Conservation (phyloP, 768 basidiomycete species). For the Pleurotus giganteus region DNA sequence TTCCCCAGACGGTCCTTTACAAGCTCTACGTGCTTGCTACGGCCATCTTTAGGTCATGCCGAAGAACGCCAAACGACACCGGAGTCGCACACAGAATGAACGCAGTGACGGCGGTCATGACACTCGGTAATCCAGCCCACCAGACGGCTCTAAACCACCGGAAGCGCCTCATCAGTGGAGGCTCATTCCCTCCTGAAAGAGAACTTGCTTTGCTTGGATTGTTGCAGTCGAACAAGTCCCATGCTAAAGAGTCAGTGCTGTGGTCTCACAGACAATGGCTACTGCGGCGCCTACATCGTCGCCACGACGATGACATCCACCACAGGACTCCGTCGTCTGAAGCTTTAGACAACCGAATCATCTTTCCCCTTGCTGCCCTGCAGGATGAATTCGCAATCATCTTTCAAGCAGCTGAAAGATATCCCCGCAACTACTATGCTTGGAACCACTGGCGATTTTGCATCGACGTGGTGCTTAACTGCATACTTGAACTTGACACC, state of each 20-base stretch:
- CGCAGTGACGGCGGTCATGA: slow-evolving; percentile 44
- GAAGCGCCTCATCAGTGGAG: slow-evolving; percentile 46
- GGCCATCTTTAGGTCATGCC: slow-evolving; percentile 28
- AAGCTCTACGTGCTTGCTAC: slow-evolving; percentile 48
- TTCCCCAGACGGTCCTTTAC: slow-evolving; percentile 59
- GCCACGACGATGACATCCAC: background rate
- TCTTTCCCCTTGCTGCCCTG: slow-evolving; percentile 34
- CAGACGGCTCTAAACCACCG: slow-evolving; percentile 64
- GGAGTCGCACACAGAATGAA: slow-evolving; percentile 19
- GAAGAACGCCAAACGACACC: slow-evolving; percentile 14
- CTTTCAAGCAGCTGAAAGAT: slow-evolving; percentile 51
- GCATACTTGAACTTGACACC: slow-evolving; percentile 13
- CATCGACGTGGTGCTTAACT: slow-evolving; percentile 30
- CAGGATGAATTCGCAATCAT: slow-evolving; percentile 48
- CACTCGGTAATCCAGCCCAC: slow-evolving; percentile 68
- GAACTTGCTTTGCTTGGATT: slow-evolving; percentile 49
- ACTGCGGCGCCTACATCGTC: slow-evolving; percentile 31
- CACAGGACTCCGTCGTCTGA: background rate
- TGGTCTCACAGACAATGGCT: slow-evolving; percentile 77
- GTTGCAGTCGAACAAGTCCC: slow-evolving; percentile 49
- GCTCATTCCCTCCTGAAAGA: slow-evolving; percentile 30
- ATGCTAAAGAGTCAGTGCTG: slow-evolving; percentile 62
- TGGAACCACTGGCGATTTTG: slow-evolving; percentile 64
- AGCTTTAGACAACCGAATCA: slow-evolving; percentile 20
- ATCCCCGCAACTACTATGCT: slow-evolving; percentile 74